Evolutionary conservation across 768 basidiomycete species (phyloP).

Genomic region (Mycena chlorophos): DNA sequence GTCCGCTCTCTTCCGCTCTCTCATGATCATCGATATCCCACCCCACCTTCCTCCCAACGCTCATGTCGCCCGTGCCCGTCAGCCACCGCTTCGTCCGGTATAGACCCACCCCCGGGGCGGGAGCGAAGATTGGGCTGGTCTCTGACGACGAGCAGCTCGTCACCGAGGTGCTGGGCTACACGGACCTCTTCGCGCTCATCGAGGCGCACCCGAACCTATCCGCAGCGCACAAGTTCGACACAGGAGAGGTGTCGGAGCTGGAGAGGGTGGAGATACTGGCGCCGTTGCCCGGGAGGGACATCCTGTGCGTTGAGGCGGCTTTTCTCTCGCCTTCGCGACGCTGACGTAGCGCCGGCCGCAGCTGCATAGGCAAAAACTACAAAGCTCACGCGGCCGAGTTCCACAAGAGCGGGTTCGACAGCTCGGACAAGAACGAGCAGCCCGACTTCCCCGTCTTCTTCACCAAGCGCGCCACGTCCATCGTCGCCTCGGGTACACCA

Average conservation of each 20-base stretch:
- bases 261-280: conserved; percentile 14
- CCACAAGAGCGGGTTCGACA: conserved; percentile 24
- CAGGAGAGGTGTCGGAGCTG: conserved; percentile 6
- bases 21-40: too few relatives aligned
- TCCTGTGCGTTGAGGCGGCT: too few relatives aligned
- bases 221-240: conserved; percentile 11
- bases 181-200: conserved; percentile 21
- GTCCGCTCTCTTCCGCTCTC: too few relatives aligned
- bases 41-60: conserved; percentile 4
- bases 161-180: conserved; percentile 14
- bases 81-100: conserved; percentile 21
- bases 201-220: conserved; percentile 19
- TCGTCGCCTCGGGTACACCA: conserved; percentile 13
- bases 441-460: conserved; percentile 22
- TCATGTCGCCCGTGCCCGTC: conserved; percentile 12
- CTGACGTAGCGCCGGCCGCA: too few relatives aligned
- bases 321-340: too few relatives aligned
- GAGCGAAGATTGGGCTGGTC: conserved; percentile 18
- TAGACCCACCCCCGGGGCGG: background rate
- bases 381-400: conserved; percentile 22
- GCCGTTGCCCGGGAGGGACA: conserved; percentile 20
- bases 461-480: conserved; percentile 23
- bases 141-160: conserved; percentile 13
- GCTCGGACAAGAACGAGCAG: conserved; percentile 21
- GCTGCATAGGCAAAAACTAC: background rate